Evolutionary conservation across 768 basidiomycete species (phyloP).

Genomic region (Coprinopsis strossmayeri): DNA sequence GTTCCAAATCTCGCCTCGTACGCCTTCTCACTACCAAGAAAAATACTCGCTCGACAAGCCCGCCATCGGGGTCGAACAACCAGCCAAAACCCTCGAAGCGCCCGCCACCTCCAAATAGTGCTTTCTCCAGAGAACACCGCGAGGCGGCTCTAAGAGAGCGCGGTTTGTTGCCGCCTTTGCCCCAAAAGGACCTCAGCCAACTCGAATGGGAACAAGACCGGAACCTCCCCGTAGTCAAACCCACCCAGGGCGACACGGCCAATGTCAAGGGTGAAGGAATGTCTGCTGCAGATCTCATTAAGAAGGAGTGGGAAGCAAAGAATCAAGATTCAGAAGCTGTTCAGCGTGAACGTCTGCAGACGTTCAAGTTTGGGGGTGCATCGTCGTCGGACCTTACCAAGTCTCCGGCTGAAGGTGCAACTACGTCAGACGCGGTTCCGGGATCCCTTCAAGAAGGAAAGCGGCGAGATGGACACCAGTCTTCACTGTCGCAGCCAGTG

Average conservation of each 20-base stretch:
- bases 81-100: constrained; percentile 7
- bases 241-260: constrained; percentile 9
- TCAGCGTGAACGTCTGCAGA: constrained; percentile 23
- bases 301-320: constrained; percentile 45
- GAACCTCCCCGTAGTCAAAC: constrained; percentile 27
- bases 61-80: background rate
- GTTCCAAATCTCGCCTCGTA: constrained; percentile 13
- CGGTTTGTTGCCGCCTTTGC: constrained; percentile 47
- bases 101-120: constrained; percentile 16
- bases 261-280: constrained; percentile 14
- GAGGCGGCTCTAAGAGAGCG: constrained; percentile 57
- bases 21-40: constrained; percentile 13
- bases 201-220: constrained; percentile 32
- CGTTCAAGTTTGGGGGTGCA: constrained; percentile 28
- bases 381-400: background rate
- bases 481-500: constrained; percentile 4
- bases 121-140: constrained; percentile 29
- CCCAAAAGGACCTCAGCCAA: constrained; percentile 35
- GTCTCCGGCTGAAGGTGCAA: background rate
- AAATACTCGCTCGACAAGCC: constrained; percentile 12
- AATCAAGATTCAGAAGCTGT: constrained; percentile 22
- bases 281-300: constrained; percentile 47
- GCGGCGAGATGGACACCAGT: constrained; percentile 2
- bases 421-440: background rate
- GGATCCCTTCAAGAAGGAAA: background rate